Evolutionary conservation across 257 asterid genomes (phyloP), one percentile per base, ranked within the genome.

Genomic region (Solanum tacnaense): DNA sequence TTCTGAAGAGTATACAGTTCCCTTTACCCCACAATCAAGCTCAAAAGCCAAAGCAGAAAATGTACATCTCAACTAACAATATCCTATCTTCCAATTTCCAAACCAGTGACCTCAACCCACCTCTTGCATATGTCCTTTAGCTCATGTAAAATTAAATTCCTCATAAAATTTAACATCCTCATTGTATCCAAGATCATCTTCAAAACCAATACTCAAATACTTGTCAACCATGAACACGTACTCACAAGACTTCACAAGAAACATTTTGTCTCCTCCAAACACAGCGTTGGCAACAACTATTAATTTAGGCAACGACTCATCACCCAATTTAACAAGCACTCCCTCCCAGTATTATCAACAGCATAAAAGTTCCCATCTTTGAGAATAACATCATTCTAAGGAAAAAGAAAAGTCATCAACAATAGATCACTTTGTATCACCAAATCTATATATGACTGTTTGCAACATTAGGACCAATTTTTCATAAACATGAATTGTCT

Each of bases 11-110:
- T 68, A 96, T 93, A 87, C 95, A 90, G 91, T 94, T 95, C 87
- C 98, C 98, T 82, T 49, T 90, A 86, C 89, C 89, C 65, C 87
- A 7, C 74, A 89, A 78, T 88, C 88, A 5, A 91, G 84, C 67
- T 94, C 98, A n/a, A 92, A 90, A 36, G 92, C 92, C 1, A 90
- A 85, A 7, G 93, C 96, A 2, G 96, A 90, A 91, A 96, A 95
- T 9, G 93, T 76, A 82, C 94, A 94, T 98, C 31, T 98, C 98
- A 89, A 96, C 44, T 88, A 95, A 94, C 92, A 96, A 70, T 88
- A 94, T 89, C 88, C 81, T 89, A 89, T 95, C 93, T 89, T 96
- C 96, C 92, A 96, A 91, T 34, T 34, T 34, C 36, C 36, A 34
- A 32, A 44, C 52, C 52, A 70, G 62, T 89, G 70, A 94, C 86